These are phyloP conservation scores for Chlamydomonas asymmetrica DNA, from an alignment of 139 green algal genomes.

Conservation along the genomic window DNA sequence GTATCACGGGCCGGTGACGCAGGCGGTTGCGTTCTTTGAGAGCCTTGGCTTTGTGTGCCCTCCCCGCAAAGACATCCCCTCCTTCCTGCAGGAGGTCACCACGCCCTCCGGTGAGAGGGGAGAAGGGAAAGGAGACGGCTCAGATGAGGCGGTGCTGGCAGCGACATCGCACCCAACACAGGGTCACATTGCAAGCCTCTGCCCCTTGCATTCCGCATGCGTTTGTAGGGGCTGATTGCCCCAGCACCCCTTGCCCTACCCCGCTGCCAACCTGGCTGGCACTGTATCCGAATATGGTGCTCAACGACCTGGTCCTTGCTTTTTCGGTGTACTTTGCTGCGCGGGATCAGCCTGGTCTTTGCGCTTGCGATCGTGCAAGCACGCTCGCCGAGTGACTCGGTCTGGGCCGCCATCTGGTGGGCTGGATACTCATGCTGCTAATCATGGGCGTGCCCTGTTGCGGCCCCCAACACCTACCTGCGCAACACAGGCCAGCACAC, in stretches of 20 bases:
- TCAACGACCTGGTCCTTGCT: too few relatives aligned
- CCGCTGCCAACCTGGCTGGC: too few relatives aligned
- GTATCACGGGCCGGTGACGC: constrained; percentile 66
- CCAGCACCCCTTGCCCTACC: too few relatives aligned
- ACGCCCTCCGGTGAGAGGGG: constrained; percentile 45
- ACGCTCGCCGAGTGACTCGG: not conserved
- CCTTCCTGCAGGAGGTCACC: constrained; percentile 73
- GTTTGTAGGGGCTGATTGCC: too few relatives aligned
- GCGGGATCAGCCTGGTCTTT: not conserved
- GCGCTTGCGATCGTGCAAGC: not conserved
- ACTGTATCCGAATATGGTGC: too few relatives aligned
- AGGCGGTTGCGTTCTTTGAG: constrained; percentile 61
- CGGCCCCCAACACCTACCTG: too few relatives aligned
- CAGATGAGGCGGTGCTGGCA: too few relatives aligned
- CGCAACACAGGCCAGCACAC: too few relatives aligned
- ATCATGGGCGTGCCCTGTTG: too few relatives aligned
- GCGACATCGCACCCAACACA: not conserved
- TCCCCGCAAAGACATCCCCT: constrained; percentile 65
- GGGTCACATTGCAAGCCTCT: not conserved
- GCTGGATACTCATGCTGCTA: too few relatives aligned
- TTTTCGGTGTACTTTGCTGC: too few relatives aligned
- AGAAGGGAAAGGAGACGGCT: too few relatives aligned
- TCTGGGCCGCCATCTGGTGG: not conserved
- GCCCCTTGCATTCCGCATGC: not conserved
- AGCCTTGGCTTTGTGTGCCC: constrained; percentile 65